Percentiles rank a stretch among this genome's conserved stretches.
Evolutionary conservation across 129 eudicot species (phyloP).

Genomic region (Lactuca sativa): DNA sequence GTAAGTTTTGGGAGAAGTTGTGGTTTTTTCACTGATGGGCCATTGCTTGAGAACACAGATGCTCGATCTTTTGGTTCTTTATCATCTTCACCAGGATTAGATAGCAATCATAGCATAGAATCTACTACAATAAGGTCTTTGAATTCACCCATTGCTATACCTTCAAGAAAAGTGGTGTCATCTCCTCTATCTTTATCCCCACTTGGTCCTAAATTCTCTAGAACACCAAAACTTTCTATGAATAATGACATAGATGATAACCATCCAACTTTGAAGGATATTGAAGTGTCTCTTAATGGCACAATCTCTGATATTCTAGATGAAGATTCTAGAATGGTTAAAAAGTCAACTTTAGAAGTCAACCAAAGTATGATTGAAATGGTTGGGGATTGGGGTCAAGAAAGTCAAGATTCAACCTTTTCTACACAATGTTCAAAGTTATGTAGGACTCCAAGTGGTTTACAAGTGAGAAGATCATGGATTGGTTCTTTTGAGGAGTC

Average conservation of each 20-base stretch:
- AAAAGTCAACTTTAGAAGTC: slow-evolving; percentile 37
- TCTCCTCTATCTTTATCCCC: slow-evolving; percentile 78
- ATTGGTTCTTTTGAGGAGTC: slow-evolving; percentile 99
- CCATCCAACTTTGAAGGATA: slow-evolving; percentile 52
- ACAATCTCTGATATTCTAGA: slow-evolving; percentile 41
- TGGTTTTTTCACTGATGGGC: slow-evolving; percentile 68
- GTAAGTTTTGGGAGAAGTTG: slow-evolving; percentile 36
- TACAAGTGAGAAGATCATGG: slow-evolving; percentile 86
- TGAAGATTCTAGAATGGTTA: slow-evolving; percentile 35
- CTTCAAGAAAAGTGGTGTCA: slow-evolving; percentile 43
- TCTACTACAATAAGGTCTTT: slow-evolving; percentile 24
- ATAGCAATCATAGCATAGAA: neutral
- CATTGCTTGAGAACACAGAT: slow-evolving; percentile 61
- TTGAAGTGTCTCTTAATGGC: slow-evolving; percentile 65
- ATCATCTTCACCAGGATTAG: slow-evolving; percentile 37
- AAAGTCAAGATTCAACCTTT: slow-evolving; percentile 43
- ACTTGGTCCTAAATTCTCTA: slow-evolving; percentile 67
- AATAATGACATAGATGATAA: slow-evolving; percentile 45
- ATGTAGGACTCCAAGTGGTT: slow-evolving; percentile 64
- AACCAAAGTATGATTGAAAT: slow-evolving; percentile 37
- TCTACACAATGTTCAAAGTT: slow-evolving; percentile 47
- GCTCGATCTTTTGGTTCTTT: slow-evolving; percentile 24
- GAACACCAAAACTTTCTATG: slow-evolving; percentile 32
- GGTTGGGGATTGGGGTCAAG: slow-evolving; percentile 44
- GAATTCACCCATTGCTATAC: slow-evolving; percentile 39